These are phyloP conservation scores for Pythium coloratum DNA, from an alignment of 352 stramenopile genomes.

Conservation along the genomic window DNA sequence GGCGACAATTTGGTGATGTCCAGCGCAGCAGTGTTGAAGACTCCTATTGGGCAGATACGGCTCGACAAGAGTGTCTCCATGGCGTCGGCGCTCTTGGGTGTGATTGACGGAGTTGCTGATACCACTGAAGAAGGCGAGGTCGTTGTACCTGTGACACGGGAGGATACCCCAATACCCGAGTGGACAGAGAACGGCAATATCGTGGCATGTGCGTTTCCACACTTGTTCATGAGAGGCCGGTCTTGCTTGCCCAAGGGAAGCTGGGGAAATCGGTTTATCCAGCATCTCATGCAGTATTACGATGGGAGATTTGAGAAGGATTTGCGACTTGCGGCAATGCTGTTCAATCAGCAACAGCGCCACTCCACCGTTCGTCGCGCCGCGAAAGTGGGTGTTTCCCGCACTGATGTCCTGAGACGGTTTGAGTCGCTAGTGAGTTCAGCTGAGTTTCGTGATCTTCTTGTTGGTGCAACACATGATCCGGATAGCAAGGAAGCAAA, in stretches of 20 bases:
- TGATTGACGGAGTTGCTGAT: background rate
- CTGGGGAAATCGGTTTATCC: background rate
- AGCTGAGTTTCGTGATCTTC: background rate
- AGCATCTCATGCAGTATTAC: slow-evolving; percentile 9
- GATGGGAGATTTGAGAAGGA: slow-evolving; percentile 17
- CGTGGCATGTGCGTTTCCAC: slow-evolving; percentile 3
- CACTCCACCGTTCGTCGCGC: slow-evolving; percentile 9
- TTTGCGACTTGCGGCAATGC: background rate
- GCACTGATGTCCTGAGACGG: background rate
- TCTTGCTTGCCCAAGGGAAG: background rate
- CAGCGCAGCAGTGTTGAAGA: background rate
- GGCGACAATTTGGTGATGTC: background rate
- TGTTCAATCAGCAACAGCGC: slow-evolving; percentile 19
- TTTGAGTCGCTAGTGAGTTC: slow-evolving; percentile 15
- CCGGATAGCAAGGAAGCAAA: slow-evolving; percentile 3
- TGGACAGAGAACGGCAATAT: slow-evolving; percentile 4
- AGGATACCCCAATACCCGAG: background rate
- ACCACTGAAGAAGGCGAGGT: background rate
- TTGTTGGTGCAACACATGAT: background rate
- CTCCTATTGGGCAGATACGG: background rate
- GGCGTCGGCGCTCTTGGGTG: background rate
- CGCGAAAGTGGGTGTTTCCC: slow-evolving; percentile 11
- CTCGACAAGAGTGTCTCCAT: background rate
- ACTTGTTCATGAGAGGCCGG: slow-evolving; percentile 3
- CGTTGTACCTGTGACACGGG: background rate